Evolutionary conservation across 139 green algal species (phyloP).

Genomic region (Ostreobium quekettii): DNA sequence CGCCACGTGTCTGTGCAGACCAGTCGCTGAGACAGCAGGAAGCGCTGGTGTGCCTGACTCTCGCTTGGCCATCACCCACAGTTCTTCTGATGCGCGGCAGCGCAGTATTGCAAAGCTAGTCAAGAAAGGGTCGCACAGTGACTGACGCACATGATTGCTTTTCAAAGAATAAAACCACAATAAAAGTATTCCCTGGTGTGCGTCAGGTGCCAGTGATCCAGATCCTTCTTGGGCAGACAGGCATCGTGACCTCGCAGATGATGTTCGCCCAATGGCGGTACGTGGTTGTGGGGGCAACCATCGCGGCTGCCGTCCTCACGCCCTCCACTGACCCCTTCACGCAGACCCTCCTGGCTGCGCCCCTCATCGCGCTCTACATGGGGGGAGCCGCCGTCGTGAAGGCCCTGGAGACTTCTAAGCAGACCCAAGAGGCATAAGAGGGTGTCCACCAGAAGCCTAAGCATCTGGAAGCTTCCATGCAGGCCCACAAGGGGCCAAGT

Average conservation of each 20-base stretch:
- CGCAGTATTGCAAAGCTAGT: not conserved
- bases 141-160: not conserved
- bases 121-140: not conserved
- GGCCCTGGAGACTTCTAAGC: no score
- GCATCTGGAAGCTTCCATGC: no score
- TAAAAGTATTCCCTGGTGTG: not conserved
- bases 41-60: no score
- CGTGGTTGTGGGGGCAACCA: slow-evolving; percentile 89
- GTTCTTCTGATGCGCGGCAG: no score
- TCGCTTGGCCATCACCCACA: no score
- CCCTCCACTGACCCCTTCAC: slow-evolving; percentile 98
- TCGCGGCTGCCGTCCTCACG: slow-evolving; percentile 92
- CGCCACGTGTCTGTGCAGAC: no score
- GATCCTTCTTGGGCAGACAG: slow-evolving; percentile 87
- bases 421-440: no score
- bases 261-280: slow-evolving; percentile 95
- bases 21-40: no score
- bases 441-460: no score
- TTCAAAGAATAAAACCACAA: slow-evolving; percentile 2
- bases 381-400: slow-evolving; percentile 72
- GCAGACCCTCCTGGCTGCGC: slow-evolving; percentile 85
- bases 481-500: no score
- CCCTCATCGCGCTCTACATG: slow-evolving; percentile 91
- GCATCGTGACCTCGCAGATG: slow-evolving; percentile 74
- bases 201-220: slow-evolving; percentile 94